Evolutionary conservation across 495 filamentous ascomycete species (phyloP).

Genomic region (Xylaria nigripes): DNA sequence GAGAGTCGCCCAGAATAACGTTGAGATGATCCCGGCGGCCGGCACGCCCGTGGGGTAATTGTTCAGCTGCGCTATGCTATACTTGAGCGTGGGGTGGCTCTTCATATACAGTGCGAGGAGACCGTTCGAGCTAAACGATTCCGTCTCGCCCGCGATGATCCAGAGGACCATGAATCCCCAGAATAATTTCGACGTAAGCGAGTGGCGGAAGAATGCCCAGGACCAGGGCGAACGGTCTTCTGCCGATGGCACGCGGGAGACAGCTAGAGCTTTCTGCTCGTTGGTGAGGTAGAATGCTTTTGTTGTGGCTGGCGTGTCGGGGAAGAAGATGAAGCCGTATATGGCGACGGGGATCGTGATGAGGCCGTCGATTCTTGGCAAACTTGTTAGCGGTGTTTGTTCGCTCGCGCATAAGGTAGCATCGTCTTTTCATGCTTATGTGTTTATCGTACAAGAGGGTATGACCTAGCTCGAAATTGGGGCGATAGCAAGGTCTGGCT

Average conservation of each 20-base stretch:
- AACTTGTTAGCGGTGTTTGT: background rate
- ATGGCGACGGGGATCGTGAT: slow-evolving; percentile 51
- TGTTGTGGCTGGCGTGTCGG: slow-evolving; percentile 50
- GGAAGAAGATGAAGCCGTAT: slow-evolving; percentile 52
- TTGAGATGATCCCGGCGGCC: slow-evolving; percentile 43
- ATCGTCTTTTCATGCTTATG: background rate
- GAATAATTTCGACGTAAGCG: slow-evolving; percentile 40
- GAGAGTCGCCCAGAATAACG: slow-evolving; percentile 45
- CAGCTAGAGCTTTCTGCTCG: slow-evolving; percentile 39
- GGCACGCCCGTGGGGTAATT: slow-evolving; percentile 42
- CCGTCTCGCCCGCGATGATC: slow-evolving; percentile 42
- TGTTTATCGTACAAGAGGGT: no score
- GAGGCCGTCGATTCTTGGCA: slow-evolving; percentile 17
- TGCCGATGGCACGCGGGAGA: slow-evolving; percentile 28
- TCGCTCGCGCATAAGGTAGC: background rate
- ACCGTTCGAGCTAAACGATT: slow-evolving; percentile 42
- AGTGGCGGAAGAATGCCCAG: slow-evolving; percentile 30
- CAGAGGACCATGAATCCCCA: slow-evolving; percentile 44
- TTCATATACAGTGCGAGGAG: slow-evolving; percentile 40
- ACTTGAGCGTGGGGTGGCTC: slow-evolving; percentile 28
- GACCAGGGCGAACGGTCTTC: slow-evolving; percentile 29
- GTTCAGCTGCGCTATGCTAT: slow-evolving; percentile 40
- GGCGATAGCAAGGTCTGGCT: no score
- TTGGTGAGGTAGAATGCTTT: slow-evolving; percentile 43
- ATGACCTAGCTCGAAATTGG: no score